Evolutionary conservation across 2,329 filamentous ascomycete genomes (phyloP), one percentile per base, ranked within the genome.

Genomic region (Nemania abortiva): DNA sequence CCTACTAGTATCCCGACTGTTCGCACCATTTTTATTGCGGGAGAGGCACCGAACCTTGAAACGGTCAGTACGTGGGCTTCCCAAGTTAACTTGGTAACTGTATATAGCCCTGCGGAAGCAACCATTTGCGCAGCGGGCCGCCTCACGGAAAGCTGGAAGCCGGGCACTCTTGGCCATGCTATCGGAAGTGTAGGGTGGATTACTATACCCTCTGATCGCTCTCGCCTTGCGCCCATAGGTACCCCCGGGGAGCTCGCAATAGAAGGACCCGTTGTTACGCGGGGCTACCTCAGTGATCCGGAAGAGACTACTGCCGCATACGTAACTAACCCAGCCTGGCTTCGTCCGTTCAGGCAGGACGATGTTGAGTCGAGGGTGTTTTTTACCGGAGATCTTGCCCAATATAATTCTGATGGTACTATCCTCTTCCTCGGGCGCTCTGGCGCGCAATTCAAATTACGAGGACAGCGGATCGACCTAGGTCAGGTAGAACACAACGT

Each of bases 211-310:
- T 65, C 65, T 27, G 65, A 74, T 53, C 54, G 59, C 45, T 55
- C 71, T 34, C 55, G 57, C 24, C 70, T 76, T 50, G 62, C 66
- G 5, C 72, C 75, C 1, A 63, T 77, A 27, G 75, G 75, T 15
- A 22, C 37, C 18, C 54, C 68, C 9, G 76, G 75, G 3, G 75
- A 77, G 63, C 66, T 68, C 13, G 49, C 29, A 10, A 39, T 68
- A 13, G 66, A 68, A 24, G 60, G 66, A 6, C 11, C 60, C 71
- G 29, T 65, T 70, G 13, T 79, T 90, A 54, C 88, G 29, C 88
- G 88, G 0, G 78, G 82, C 52, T 89, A 65, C 13, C 27, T 70
- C 13, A 31, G 47, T 31, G 64, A 66, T 37, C 6, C 24, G n/a
- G 57, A 56, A 13, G 62, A 66, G 31, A 66, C 64, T 0, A 27